Conservation (phyloP, 345 rosid species). For the Firmiana major region DNA sequence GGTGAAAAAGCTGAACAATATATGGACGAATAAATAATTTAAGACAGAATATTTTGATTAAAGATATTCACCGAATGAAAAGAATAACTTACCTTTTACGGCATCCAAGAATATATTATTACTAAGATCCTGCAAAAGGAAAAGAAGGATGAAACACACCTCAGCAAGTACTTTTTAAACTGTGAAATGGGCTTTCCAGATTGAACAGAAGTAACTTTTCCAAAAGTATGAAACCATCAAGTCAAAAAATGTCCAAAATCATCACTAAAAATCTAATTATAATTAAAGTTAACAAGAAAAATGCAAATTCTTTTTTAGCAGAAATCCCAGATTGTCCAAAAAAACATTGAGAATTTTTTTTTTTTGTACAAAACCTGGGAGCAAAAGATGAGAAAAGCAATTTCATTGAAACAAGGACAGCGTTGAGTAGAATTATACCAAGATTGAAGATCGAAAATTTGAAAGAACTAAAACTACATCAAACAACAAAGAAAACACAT, state of each 20-base stretch:
- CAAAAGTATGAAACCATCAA: neutral
- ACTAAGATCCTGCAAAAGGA: slow-evolving; percentile 51
- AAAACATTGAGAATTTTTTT: neutral
- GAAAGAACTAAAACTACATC: neutral
- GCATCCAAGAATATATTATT: slow-evolving; percentile 52
- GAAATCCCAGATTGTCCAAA: neutral
- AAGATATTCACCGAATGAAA: neutral
- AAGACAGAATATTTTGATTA: neutral
- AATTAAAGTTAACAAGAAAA: neutral
- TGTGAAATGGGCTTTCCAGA: neutral
- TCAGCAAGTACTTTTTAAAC: slow-evolving; percentile 8
- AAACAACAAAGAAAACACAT: neutral
- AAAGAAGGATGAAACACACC: neutral
- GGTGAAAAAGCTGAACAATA: slow-evolving; percentile 56
- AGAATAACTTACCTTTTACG: slow-evolving; percentile 38
- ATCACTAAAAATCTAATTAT: neutral
- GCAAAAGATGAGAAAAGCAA: slow-evolving; percentile 7
- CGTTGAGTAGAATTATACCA: neutral
- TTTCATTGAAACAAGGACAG: neutral
- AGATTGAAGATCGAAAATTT: neutral
- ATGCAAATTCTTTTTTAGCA: neutral
- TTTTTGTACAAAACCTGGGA: neutral
- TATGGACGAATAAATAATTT: neutral
- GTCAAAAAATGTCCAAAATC: neutral
- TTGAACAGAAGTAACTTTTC: neutral